Evolutionary conservation across 1,139 yeast species (phyloP), one percentile per base, ranked within the genome.

Genomic region (Kodamaea plutei): DNA sequence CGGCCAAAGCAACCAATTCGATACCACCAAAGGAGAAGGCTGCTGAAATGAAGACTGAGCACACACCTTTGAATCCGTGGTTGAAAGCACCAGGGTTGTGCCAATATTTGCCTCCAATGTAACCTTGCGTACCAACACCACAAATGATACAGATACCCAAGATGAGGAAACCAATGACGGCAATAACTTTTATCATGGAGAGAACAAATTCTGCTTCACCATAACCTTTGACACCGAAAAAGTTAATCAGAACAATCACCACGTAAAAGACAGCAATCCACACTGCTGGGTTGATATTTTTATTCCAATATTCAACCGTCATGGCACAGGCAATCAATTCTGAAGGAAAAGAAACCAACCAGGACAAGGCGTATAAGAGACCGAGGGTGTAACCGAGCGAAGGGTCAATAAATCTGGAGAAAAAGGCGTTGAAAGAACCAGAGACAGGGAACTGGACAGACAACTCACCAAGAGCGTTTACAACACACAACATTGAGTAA

Each of bases 191-290:
- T 35, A 56, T 35, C 11, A 55, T 24, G 15, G 72, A 69, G 34
- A 69, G 68, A 30, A 50, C 45, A 38, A 69, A 69, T 38, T 70
- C 76, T 15, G 64, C 58, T 46, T 73, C 76, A 44, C 79, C 79
- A 43, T 68, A 73, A 36, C 61, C 62, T 41, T 61, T 61, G 32
- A 73, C 75, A 15, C 75, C 71, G 28, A 64, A 52, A 34, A 62
- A 60, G 48, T 73, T 74, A 25, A 68, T 48, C 5, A 49, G 45
- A 16, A 62, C 50, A 17, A 71, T 58, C 6, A 64, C 48, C 4
- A 59, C 58, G 43, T 68, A 58, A 42, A 73, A 67, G 20, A 73
- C 60, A 6, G 73, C 52, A 17, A 73, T 73, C 69, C 75, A 73
- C 4, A 62, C 69, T 3, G 49, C 50, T 2, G 52, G 45, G 33